Evolutionary conservation across 148 eudicot genomes (phyloP), one percentile per base, ranked within the genome.

Genomic region (Fallopia convolvulus): DNA sequence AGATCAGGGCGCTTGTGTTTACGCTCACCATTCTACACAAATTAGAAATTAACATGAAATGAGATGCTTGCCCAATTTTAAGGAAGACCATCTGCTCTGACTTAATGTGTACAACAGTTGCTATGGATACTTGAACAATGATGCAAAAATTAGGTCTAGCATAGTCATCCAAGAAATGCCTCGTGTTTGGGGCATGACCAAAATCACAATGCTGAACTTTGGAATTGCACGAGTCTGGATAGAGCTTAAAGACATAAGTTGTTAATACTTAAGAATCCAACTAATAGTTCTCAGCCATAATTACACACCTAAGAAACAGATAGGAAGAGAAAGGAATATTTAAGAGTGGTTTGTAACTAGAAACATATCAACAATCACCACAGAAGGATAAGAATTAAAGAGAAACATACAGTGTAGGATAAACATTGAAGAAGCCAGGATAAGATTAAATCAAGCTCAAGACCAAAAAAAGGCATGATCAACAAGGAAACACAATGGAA

Each of bases 1-100:
- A 86, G 76, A 48, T 86, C 88, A 2, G 88, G 88, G 32, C 88
- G 86, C 75, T 82, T 86, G 56, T 82, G 85, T 72, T n/a, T 58
- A 20, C 32, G 52, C 26, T 39, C 81, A 15, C 74, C 77, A 6
- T 74, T 79, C 84, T 79, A 68, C 47, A 66, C 40, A 46, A 50
- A 50, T 14, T 21, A n/a, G 52, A 40, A 55, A 39, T 50, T 20
- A 75, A 49, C 18, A 20, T 8, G 18, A 75, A 63, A 70, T 18
- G n/a, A 75, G 20, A 32, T 15, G 72, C 6, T 23, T 76, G 26
- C 13, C 21, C 33, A 56, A 53, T 11, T 32, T 13, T 14, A 68
- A 68, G 14, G 3, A 33, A 68, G 72, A 4, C 70, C 10, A 32
- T 32, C 41, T 30, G 32, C 70, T 18, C 65, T 23, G 26, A 58